Percentiles rank a stretch among this genome's conserved stretches.
phyloP scores from a whole-genome alignment of 192 early-diverging fungal species.

The Coemansia sp. region DNA sequence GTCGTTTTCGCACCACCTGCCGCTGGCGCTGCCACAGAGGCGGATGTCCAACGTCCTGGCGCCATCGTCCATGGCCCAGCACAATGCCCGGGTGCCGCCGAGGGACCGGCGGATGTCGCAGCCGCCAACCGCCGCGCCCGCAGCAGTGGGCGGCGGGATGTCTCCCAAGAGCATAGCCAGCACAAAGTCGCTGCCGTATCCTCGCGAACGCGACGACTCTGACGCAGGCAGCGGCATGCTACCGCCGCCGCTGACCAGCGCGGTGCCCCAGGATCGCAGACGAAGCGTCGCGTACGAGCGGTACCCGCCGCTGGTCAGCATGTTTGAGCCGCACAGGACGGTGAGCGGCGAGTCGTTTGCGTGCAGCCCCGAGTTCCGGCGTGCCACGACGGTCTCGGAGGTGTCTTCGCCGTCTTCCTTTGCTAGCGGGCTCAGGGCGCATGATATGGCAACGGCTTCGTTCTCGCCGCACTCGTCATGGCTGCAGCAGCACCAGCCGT shows the following conservation, averaged over 20 bases:
- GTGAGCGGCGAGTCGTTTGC: not conserved
- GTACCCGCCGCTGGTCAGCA: constrained; percentile 54
- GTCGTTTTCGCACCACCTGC: constrained; percentile 27
- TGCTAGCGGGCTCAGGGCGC: not conserved
- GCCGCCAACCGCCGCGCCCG: not conserved
- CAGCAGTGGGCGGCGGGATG: not conserved
- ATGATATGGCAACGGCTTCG: not conserved
- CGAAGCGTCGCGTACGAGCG: constrained; percentile 49
- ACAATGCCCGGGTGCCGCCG: not conserved
- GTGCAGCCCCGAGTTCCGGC: not conserved
- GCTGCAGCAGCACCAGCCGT: not conserved
- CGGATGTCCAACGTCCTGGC: not conserved
- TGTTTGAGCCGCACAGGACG: constrained; percentile 29
- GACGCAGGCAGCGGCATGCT: not conserved
- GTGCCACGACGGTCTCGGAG: not conserved
- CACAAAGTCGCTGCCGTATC: constrained; percentile 34
- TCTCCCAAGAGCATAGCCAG: constrained; percentile 24
- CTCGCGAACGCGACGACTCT: not conserved
- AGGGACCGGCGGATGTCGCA: not conserved
- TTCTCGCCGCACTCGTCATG: not conserved
- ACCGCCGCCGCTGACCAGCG: not conserved
- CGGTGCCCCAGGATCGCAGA: constrained; percentile 19
- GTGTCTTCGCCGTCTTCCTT: not conserved
- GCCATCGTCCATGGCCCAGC: not conserved
- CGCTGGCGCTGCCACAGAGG: constrained; percentile 22